Conservation (phyloP, 2,329 filamentous ascomycete genomes). For the Cryphonectria parasitica region DNA sequence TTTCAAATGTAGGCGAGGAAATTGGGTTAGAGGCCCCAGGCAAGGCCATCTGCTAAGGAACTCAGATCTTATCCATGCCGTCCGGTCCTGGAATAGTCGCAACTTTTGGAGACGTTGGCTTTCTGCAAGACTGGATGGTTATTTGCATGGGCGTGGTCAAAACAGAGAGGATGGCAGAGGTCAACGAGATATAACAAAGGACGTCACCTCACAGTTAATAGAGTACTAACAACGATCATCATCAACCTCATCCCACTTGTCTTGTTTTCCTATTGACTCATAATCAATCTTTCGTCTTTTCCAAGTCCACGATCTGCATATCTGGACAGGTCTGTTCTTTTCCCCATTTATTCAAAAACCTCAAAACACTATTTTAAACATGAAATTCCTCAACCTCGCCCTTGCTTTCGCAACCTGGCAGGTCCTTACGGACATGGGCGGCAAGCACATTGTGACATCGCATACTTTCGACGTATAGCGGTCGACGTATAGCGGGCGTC, state of each 20-base stretch:
- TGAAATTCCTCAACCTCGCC: background rate
- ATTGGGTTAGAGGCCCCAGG: background rate
- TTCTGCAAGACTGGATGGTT: background rate
- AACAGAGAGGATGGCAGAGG: background rate
- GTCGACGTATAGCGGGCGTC: background rate
- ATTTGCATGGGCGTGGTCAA: background rate
- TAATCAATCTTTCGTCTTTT: background rate
- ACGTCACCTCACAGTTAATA: background rate
- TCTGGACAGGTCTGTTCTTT: background rate
- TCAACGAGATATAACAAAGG: background rate
- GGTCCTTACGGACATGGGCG: background rate
- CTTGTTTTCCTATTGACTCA: background rate
- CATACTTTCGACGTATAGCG: background rate
- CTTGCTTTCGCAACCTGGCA: background rate
- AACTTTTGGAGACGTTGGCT: background rate
- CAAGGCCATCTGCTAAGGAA: background rate
- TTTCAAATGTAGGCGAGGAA: background rate
- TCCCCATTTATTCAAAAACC: background rate
- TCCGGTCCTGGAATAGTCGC: background rate
- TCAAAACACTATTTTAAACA: background rate
- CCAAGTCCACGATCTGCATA: background rate
- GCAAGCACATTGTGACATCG: background rate
- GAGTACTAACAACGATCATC: background rate
- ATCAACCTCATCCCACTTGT: background rate
- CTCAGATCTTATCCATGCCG: background rate